phyloP scores from a whole-genome alignment of 2,329 filamentous ascomycete genomes.

The Ophiostoma tasmaniense region DNA sequence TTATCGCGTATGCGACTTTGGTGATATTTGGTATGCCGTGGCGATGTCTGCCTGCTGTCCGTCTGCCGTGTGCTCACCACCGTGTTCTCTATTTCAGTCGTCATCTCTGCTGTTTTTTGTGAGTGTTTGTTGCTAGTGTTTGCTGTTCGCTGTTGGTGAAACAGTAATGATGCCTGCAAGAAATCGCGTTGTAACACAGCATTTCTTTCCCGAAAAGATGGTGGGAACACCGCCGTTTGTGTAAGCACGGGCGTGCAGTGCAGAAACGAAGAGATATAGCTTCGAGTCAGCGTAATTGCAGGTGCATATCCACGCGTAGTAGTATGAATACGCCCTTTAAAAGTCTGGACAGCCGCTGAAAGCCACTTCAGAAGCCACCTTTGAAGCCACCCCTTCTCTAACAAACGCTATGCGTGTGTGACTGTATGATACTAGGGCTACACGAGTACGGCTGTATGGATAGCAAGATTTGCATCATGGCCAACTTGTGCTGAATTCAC shows the following conservation, averaged over 20 bases:
- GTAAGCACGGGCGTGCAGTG: background rate
- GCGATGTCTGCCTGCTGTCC: background rate
- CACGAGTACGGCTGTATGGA: background rate
- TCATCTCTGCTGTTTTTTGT: background rate
- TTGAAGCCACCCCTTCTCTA: background rate
- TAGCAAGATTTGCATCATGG: background rate
- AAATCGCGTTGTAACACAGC: background rate
- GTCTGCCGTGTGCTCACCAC: background rate
- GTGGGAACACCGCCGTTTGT: background rate
- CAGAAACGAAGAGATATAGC: background rate
- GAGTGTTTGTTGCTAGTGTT: background rate
- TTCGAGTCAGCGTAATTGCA: background rate
- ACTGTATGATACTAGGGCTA: background rate
- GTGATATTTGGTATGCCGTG: background rate
- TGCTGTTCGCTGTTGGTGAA: background rate
- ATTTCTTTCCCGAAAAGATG: slow-evolving; percentile 6
- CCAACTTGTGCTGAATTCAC: background rate
- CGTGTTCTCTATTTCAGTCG: background rate
- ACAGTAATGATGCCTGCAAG: background rate
- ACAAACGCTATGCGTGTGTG: background rate
- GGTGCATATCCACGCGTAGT: background rate
- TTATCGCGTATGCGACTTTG: background rate
- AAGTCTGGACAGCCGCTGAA: background rate
- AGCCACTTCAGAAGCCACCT: background rate
- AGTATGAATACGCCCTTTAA: background rate